phyloP scores from a whole-genome alignment of 176 grass and related monocot genomes.

The Panicum miliaceum region DNA sequence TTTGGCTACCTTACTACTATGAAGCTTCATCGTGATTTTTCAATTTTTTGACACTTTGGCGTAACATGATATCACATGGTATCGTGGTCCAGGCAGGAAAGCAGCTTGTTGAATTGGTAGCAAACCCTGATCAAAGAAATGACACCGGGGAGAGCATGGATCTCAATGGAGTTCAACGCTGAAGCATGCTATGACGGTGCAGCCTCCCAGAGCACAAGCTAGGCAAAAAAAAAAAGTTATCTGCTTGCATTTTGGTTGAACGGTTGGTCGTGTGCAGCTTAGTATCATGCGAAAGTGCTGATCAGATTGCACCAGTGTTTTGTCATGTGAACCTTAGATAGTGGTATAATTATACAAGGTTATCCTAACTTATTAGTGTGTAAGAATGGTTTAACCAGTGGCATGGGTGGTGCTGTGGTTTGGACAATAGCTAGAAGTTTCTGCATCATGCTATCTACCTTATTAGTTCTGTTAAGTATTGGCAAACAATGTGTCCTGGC shows the following conservation, averaged over 20 bases:
- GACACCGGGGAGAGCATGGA: neutral
- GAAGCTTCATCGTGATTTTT: neutral
- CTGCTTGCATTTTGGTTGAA: constrained; percentile 11
- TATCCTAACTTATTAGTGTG: neutral
- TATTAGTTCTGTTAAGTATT: neutral
- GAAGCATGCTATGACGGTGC: neutral
- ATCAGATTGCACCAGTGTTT: neutral
- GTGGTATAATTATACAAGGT: neutral
- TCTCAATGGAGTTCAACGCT: neutral
- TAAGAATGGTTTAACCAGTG: neutral
- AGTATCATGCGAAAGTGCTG: neutral
- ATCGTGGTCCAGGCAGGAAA: constrained; percentile 25
- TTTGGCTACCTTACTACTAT: constrained; percentile 3
- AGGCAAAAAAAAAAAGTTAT: neutral
- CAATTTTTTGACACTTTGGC: neutral
- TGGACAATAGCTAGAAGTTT: neutral
- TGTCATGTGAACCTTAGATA: neutral
- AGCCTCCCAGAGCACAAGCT: neutral
- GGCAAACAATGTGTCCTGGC: neutral
- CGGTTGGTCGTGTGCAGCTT: neutral
- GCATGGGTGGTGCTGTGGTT: neutral
- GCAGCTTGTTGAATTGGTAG: neutral
- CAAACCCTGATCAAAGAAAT: constrained; percentile 7
- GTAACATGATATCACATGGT: neutral
- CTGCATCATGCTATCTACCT: neutral